Evolutionary conservation across 2,329 filamentous ascomycete genomes (phyloP), one percentile per base, ranked within the genome.

Genomic region (Beauveria scarabaeidicola): DNA sequence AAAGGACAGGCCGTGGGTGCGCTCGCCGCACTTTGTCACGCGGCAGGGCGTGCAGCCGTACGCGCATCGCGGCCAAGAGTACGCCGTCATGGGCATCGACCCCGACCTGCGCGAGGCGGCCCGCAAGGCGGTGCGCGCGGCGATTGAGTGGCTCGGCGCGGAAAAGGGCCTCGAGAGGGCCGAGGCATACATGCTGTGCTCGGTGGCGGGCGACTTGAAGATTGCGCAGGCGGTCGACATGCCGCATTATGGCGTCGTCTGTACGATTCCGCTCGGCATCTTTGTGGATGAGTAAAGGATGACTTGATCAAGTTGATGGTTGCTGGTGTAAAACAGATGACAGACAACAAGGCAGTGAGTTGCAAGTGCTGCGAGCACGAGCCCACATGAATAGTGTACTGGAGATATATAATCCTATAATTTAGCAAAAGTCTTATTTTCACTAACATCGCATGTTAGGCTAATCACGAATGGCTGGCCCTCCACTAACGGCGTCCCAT

Each of bases 141-240:
- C 80, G 61, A 74, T 82, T 38, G 72, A 75, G 36, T 81, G 78
- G 76, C 67, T 82, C 5, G 71, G 74, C 11, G 72, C 68, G 3
- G 77, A 76, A 38, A 79, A 78, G 66, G 75, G 74, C 0, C 64
- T 82, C 40, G 72, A 67, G 13, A 70, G 75, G 48, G 70, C 70
- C 7, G 80, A 82, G 63, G 78, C 75, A 2, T 82, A 82, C 65
- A 81, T 83, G 69, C 67, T 82, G 21, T 73, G 74, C 27, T 80
- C 77, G 61, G 75, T 82, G 13, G 77, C 76, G 0, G 78, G 74
- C 0, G 75, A 79, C 64, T 64, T 83, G 63, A 78, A 77, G 63
- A 78, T 81, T 66, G 74, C 73, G 4, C 78, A 82, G 67, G 75
- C 76, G 2, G 78, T 82, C 23, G 80, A 81, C 62, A 78, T 82